Conservation (phyloP, 768 basidiomycete genomes). For the Auricularia heimuer region DNA sequence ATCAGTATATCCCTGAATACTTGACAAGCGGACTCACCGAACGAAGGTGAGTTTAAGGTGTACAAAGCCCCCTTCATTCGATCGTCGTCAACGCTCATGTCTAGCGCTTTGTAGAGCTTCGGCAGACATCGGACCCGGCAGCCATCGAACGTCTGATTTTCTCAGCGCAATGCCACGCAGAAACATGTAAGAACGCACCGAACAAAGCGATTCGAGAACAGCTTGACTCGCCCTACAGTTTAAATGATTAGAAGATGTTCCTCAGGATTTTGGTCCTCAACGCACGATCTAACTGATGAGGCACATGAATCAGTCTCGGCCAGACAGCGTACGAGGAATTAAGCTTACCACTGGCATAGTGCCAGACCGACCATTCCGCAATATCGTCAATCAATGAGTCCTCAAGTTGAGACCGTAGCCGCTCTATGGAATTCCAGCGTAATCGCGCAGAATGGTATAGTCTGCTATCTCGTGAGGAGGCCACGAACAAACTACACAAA, state of each 20-base stretch:
- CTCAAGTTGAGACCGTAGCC: slow-evolving; percentile 47
- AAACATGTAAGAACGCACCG: slow-evolving; percentile 16
- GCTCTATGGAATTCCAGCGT: slow-evolving; percentile 66
- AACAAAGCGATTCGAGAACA: slow-evolving; percentile 23
- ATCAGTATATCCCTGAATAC: too few relatives aligned
- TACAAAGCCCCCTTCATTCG: slow-evolving; percentile 89
- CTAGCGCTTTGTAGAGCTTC: slow-evolving; percentile 43
- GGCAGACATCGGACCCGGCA: slow-evolving; percentile 55
- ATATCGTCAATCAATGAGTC: slow-evolving; percentile 61
- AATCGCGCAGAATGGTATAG: slow-evolving; percentile 47
- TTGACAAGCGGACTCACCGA: slow-evolving; percentile 30
- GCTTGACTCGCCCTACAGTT: slow-evolving; percentile 28
- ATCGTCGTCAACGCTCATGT: slow-evolving; percentile 70
- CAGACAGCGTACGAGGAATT: too few relatives aligned
- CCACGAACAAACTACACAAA: not conserved
- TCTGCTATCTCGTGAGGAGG: slow-evolving; percentile 1
- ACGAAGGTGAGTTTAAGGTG: slow-evolving; percentile 55
- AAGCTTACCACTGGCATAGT: slow-evolving; percentile 44
- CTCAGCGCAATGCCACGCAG: slow-evolving; percentile 29
- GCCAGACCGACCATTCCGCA: slow-evolving; percentile 68
- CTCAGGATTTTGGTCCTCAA: not conserved
- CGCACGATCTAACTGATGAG: slow-evolving; percentile 22
- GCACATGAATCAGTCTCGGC: not conserved
- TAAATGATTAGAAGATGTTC: not conserved
- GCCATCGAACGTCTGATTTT: slow-evolving; percentile 57